Conservation (phyloP, 768 basidiomycete species). For the Naganishia onofrii region DNA sequence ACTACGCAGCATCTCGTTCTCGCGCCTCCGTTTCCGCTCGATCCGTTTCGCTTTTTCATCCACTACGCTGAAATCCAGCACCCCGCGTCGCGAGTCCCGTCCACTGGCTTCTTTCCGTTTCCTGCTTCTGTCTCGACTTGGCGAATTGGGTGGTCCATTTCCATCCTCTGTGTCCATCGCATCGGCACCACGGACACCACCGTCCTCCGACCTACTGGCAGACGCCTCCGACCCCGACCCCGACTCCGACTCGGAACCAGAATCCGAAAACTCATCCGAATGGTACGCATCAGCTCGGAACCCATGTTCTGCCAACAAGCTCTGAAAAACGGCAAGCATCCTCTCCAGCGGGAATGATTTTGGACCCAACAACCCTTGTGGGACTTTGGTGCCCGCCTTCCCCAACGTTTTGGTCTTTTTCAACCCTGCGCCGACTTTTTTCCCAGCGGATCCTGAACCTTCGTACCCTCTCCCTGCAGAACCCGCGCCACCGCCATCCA, state of each 20-base stretch:
- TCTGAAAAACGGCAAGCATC: conserved; percentile 73
- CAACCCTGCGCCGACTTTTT: conserved; percentile 53
- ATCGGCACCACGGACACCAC: conserved; percentile 40
- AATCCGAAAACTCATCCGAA: conserved; percentile 60
- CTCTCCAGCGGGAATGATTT: conserved; percentile 74
- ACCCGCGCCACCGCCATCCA: conserved; percentile 59
- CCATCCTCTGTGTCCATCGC: conserved; percentile 55
- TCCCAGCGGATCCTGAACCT: conserved; percentile 52
- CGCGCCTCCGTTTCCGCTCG: conserved; percentile 55
- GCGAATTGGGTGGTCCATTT: conserved; percentile 45
- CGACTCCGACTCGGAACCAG: conserved; percentile 59
- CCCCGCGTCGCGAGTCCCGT: neutral
- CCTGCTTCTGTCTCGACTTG: conserved; percentile 10
- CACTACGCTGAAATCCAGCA: conserved; percentile 55
- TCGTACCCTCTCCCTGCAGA: conserved; percentile 42
- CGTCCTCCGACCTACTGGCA: conserved; percentile 21
- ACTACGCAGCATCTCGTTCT: conserved; percentile 70
- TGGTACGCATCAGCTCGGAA: conserved; percentile 70
- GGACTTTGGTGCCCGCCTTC: conserved; percentile 48
- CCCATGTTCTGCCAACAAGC: conserved; percentile 55
- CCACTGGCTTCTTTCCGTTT: conserved; percentile 18
- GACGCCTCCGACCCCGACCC: neutral
- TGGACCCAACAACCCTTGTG: conserved; percentile 77
- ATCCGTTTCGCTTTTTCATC: conserved; percentile 69
- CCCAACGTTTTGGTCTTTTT: conserved; percentile 56